Conservation (phyloP, 2,329 filamentous ascomycete genomes). For the Botrytis cinerea region DNA sequence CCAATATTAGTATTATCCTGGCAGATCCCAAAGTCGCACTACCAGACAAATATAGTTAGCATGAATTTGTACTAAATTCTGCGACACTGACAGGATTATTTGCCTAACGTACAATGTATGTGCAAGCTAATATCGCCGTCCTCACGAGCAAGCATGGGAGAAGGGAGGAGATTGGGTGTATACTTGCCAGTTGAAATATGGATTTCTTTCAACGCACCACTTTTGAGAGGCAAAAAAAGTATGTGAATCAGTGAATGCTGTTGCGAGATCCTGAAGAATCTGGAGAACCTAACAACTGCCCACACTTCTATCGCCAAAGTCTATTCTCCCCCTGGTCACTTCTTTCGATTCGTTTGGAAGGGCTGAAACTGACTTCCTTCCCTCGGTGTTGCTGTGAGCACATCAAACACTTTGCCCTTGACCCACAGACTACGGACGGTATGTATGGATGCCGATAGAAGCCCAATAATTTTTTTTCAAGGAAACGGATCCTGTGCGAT, state of each 20-base stretch:
- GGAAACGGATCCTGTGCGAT: constrained; percentile 16
- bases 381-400: constrained; percentile 9
- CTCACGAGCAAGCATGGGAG: background rate
- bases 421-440: constrained; percentile 19
- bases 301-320: constrained; percentile 14
- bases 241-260: background rate
- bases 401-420: constrained; percentile 18
- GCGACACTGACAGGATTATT: constrained; percentile 13
- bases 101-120: background rate
- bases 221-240: background rate
- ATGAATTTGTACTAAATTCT: constrained; percentile 23
- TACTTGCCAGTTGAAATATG: constrained; percentile 11
- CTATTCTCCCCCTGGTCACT: constrained; percentile 6
- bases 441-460: constrained; percentile 10
- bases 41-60: constrained; percentile 32
- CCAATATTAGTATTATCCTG: constrained; percentile 18
- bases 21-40: constrained; percentile 25
- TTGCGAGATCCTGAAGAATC: background rate
- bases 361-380: constrained; percentile 21
- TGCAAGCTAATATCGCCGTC: background rate
- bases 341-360: constrained; percentile 2
- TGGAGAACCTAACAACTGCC: constrained; percentile 17
- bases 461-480: constrained; percentile 3
- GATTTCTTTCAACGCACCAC: constrained; percentile 7
- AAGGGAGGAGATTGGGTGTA: background rate